phyloP scores from a whole-genome alignment of 2,329 filamentous ascomycete genomes.

The Blastomyces silverae region DNA sequence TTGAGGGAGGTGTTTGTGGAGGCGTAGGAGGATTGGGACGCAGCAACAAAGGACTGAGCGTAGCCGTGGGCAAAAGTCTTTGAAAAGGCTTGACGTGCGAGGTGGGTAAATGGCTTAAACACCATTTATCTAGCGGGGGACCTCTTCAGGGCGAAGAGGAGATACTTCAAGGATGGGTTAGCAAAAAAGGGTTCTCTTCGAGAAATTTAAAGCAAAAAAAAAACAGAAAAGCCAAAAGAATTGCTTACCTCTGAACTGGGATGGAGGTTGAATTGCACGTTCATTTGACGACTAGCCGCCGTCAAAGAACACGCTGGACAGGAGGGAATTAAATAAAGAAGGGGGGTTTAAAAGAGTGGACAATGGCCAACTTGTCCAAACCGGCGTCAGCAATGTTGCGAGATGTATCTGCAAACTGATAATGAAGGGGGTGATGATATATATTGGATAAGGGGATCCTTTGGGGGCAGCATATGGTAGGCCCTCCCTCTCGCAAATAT shows the following conservation, averaged over 20 bases:
- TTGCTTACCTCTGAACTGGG: conserved; percentile 58
- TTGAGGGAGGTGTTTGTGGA: conserved; percentile 53
- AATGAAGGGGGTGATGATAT: background rate
- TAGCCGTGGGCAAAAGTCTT: conserved; percentile 98
- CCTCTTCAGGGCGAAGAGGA: conserved; percentile 59
- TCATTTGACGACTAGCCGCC: conserved; percentile 90
- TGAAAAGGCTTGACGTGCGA: conserved; percentile 95
- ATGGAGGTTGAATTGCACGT: conserved; percentile 70
- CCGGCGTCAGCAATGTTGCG: background rate
- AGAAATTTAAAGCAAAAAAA: background rate
- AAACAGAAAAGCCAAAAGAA: no score
- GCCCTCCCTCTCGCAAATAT: background rate
- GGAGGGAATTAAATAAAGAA: background rate
- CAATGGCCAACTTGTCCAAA: background rate
- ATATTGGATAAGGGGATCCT: background rate
- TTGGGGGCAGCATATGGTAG: background rate
- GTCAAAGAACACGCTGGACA: conserved; percentile 78
- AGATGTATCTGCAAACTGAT: background rate
- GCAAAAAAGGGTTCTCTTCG: no score
- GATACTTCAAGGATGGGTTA: conserved; percentile 34
- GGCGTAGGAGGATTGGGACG: conserved; percentile 77
- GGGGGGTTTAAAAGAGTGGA: background rate
- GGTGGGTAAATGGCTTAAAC: conserved; percentile 62
- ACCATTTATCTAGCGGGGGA: conserved; percentile 77
- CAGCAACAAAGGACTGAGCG: conserved; percentile 94